These are phyloP conservation scores for Achlya hypogyna DNA, from an alignment of 352 stramenopile species.

Conservation along the genomic window DNA sequence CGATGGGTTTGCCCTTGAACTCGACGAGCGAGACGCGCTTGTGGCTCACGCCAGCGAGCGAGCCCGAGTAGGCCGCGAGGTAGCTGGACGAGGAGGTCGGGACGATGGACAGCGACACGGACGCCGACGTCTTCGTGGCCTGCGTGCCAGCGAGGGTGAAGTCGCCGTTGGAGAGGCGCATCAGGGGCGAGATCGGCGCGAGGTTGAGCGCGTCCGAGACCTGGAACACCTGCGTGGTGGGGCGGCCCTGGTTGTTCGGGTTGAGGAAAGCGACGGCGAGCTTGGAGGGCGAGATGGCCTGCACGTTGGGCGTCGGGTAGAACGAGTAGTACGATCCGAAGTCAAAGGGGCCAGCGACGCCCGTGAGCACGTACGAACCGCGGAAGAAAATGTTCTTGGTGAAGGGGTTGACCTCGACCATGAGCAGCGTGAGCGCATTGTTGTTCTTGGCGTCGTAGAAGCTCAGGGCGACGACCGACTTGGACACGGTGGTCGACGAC, in stretches of 20 bases:
- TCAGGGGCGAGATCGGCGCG: conserved; percentile 35
- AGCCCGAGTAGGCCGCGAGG: conserved; percentile 45
- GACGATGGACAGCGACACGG: conserved; percentile 50
- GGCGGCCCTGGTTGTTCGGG: conserved; percentile 56
- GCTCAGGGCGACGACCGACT: conserved; percentile 47
- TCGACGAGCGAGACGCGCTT: conserved; percentile 67
- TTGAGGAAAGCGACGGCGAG: conserved; percentile 66
- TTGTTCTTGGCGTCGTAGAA: conserved; percentile 70
- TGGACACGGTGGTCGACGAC: conserved; percentile 50
- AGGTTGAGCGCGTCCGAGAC: conserved; percentile 50
- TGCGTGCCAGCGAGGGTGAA: conserved; percentile 43
- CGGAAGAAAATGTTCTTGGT: conserved; percentile 52
- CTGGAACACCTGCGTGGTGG: conserved; percentile 66
- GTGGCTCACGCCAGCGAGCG: conserved; percentile 42
- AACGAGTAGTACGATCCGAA: conserved; percentile 58
- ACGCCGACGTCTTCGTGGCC: conserved; percentile 33
- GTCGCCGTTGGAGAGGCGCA: conserved; percentile 64
- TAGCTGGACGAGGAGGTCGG: conserved; percentile 39
- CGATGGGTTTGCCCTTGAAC: conserved; percentile 57
- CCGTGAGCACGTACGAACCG: conserved; percentile 50
- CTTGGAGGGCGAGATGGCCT: conserved; percentile 39
- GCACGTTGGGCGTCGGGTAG: conserved; percentile 56
- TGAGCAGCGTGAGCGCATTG: conserved; percentile 58
- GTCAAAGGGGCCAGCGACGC: conserved; percentile 50
- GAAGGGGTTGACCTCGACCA: conserved; percentile 55